These are phyloP conservation scores for Gautieria morchelliformis DNA, from an alignment of 768 basidiomycete genomes.

Conservation along the genomic window DNA sequence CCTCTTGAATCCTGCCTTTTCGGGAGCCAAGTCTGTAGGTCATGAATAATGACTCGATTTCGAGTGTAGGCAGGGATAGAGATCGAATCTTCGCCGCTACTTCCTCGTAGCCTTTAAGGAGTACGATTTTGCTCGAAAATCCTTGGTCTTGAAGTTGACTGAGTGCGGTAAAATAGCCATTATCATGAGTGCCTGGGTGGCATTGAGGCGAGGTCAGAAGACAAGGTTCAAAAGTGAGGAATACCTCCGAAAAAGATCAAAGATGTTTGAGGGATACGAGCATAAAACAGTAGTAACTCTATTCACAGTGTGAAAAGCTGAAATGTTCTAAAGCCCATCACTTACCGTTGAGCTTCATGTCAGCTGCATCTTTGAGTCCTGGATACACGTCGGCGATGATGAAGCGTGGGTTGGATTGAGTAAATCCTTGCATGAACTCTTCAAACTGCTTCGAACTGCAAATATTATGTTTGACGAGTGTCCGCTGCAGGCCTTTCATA, in stretches of 20 bases:
- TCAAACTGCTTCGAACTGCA: neutral
- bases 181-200: neutral
- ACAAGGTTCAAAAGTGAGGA: neutral
- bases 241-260: neutral
- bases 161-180: neutral
- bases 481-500: neutral
- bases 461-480: neutral
- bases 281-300: neutral
- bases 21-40: constrained; percentile 16
- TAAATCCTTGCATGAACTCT: neutral
- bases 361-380: neutral
- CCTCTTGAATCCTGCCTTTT: no score
- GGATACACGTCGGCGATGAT: neutral
- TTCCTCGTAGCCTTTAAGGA: constrained; percentile 40
- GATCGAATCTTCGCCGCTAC: constrained; percentile 33
- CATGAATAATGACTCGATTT: constrained; percentile 42
- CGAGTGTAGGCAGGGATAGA: constrained; percentile 43
- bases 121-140: constrained; percentile 54
- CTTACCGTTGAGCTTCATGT: neutral
- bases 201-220: neutral
- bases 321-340: neutral
- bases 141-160: constrained; percentile 44
- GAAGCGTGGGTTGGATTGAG: neutral
- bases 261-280: neutral
- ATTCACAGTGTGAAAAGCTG: neutral